Evolutionary conservation across 2,329 filamentous ascomycete genomes (phyloP).

Genomic region (Aspergillus ustus): DNA sequence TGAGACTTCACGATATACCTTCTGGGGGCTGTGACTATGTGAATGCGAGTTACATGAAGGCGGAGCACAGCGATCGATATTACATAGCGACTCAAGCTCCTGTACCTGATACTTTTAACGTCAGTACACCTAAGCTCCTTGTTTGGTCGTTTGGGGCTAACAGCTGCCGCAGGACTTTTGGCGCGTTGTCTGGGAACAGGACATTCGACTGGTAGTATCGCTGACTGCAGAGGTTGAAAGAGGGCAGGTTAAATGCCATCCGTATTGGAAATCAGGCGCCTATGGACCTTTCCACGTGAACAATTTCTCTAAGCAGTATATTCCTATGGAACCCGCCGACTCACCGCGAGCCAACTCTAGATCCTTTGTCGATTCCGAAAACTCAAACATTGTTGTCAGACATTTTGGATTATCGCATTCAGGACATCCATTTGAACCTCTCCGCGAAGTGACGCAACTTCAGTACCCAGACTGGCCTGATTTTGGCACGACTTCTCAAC

Average conservation of each 20-base stretch:
- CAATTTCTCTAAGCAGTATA: constrained; percentile 78
- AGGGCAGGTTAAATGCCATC: constrained; percentile 91
- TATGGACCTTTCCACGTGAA: constrained; percentile 80
- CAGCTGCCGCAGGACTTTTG: constrained; percentile 77
- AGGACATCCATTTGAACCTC: constrained; percentile 77
- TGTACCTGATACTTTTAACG: constrained; percentile 86
- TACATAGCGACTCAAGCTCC: constrained; percentile 97
- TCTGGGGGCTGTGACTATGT: constrained; percentile 85
- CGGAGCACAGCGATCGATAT: constrained; percentile 80
- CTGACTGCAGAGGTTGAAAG: constrained; percentile 93
- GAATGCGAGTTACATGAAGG: constrained; percentile 86
- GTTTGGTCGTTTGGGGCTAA: constrained; percentile 8
- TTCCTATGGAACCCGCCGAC: constrained; percentile 70
- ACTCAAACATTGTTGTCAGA: constrained; percentile 75
- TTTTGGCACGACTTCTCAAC: constrained; percentile 89
- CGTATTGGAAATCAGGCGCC: constrained; percentile 82
- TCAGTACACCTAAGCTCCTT: constrained; percentile 52
- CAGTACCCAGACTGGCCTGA: constrained; percentile 98
- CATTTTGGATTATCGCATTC: constrained; percentile 84
- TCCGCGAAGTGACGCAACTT: constrained; percentile 91
- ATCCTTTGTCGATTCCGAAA: constrained; percentile 38
- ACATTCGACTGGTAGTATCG: constrained; percentile 94
- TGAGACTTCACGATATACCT: constrained; percentile 72
- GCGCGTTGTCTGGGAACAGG: constrained; percentile 96
- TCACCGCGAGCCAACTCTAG: constrained; percentile 49